Evolutionary conservation across 176 grass and related monocot species (phyloP).

Genomic region (Musa troglodytarum): DNA sequence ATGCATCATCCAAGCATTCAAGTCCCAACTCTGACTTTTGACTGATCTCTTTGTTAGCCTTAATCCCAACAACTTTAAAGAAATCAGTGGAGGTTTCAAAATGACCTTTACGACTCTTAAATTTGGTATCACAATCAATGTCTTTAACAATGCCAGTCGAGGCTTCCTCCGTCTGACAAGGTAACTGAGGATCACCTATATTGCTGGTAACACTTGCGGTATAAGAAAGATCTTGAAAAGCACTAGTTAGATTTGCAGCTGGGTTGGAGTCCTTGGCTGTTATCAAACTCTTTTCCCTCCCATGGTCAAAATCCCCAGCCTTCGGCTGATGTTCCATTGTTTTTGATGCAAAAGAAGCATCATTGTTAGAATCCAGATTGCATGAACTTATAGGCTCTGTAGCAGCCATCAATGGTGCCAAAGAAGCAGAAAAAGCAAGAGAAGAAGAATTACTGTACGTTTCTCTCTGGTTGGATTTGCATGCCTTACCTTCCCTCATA

Average conservation of each 20-base stretch:
- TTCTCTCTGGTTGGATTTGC: not conserved
- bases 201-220: conserved; percentile 22
- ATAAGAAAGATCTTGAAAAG: conserved; percentile 27
- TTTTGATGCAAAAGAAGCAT: conserved; percentile 3
- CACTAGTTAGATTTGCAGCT: conserved; percentile 15
- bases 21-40: conserved; percentile 32
- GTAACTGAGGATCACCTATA: conserved; percentile 35
- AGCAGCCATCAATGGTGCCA: not conserved
- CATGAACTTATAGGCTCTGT: not conserved
- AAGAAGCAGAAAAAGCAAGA: not conserved
- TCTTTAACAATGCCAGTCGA: conserved; percentile 16
- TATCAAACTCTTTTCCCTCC: not conserved
- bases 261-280: conserved; percentile 14
- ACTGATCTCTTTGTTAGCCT: conserved; percentile 12
- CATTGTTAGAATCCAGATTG: not conserved
- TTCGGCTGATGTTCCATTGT: conserved; percentile 12
- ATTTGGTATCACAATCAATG: conserved; percentile 24
- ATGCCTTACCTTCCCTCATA: not conserved
- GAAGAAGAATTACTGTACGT: not conserved
- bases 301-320: not conserved
- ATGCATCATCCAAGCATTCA: conserved; percentile 60
- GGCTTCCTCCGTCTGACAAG: conserved; percentile 15
- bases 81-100: conserved; percentile 31
- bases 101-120: conserved; percentile 16
- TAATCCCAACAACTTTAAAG: conserved; percentile 30